phyloP scores from a whole-genome alignment of 2,329 filamentous ascomycete species.

The Diplodia mutila region DNA sequence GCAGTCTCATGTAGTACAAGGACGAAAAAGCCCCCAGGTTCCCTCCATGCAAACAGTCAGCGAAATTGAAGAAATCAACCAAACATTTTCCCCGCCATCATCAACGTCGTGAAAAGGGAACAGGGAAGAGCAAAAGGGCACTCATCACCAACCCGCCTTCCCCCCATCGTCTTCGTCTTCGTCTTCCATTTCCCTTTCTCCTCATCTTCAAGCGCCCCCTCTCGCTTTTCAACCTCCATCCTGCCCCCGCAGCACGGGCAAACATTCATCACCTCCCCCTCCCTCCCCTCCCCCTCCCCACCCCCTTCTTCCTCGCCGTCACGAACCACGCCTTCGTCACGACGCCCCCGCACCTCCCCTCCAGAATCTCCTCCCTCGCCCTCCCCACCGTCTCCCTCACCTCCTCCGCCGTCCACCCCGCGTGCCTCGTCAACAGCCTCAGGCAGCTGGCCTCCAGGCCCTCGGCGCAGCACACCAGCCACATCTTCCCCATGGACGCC shows the following conservation, averaged over 20 bases:
- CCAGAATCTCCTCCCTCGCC: conserved; percentile 15
- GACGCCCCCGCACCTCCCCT: conserved; percentile 9
- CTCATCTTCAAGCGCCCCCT: not conserved
- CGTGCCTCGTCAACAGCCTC: conserved; percentile 41
- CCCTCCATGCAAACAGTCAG: not conserved
- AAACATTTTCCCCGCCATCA: not conserved
- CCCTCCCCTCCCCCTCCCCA: not conserved
- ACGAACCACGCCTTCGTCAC: conserved; percentile 19
- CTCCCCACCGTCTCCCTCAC: conserved; percentile 29
- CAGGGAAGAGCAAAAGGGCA: not conserved
- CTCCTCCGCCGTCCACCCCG: conserved; percentile 40
- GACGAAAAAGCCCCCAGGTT: not conserved
- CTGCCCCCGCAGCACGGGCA: too few species aligned
- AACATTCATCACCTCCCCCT: not conserved
- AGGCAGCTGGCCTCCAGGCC: conserved; percentile 46
- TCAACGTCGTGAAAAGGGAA: not conserved
- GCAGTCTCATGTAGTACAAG: not conserved
- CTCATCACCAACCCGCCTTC: not conserved
- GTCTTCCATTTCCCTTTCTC: too few species aligned
- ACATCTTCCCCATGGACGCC: conserved; percentile 48
- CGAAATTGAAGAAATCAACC: not conserved
- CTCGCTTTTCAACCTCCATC: too few species aligned
- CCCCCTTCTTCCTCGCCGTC: conserved; percentile 10
- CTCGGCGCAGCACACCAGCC: conserved; percentile 45
- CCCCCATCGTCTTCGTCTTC: not conserved